A percentile compares a stretch with the other conserved stretches of the same genome.
Evolutionary conservation across 208 protist species (phyloP).

Genomic region (Trichomonas gallinae): DNA sequence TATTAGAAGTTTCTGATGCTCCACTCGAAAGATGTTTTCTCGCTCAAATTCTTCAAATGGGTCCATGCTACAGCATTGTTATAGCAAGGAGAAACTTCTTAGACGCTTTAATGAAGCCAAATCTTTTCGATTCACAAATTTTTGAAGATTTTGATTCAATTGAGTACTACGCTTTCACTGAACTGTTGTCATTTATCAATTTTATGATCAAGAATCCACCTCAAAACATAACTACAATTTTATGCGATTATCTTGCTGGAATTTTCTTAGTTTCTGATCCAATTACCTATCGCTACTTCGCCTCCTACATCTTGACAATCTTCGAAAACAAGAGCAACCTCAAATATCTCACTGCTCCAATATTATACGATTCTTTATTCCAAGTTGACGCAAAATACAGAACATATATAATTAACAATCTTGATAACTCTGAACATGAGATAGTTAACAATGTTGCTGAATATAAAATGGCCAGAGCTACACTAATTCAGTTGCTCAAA

Average conservation of each 20-base stretch:
- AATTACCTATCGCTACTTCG: background rate
- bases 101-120: background rate
- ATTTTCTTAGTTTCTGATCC: background rate
- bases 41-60: background rate
- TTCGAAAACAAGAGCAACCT: background rate
- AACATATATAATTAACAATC: background rate
- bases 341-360: background rate
- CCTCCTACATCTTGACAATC: background rate
- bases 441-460: background rate
- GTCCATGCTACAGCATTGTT: background rate
- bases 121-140: background rate
- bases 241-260: background rate
- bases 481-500: background rate
- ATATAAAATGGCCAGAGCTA: background rate
- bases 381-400: background rate
- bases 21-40: background rate
- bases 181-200: background rate
- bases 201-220: background rate
- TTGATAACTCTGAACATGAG: background rate
- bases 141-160: background rate
- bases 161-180: background rate
- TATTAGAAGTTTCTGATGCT: background rate
- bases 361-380: background rate
- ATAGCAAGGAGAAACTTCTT: background rate
- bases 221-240: background rate